Evolutionary conservation across 2,329 filamentous ascomycete genomes (phyloP).

Genomic region (Macrophomina tecta): DNA sequence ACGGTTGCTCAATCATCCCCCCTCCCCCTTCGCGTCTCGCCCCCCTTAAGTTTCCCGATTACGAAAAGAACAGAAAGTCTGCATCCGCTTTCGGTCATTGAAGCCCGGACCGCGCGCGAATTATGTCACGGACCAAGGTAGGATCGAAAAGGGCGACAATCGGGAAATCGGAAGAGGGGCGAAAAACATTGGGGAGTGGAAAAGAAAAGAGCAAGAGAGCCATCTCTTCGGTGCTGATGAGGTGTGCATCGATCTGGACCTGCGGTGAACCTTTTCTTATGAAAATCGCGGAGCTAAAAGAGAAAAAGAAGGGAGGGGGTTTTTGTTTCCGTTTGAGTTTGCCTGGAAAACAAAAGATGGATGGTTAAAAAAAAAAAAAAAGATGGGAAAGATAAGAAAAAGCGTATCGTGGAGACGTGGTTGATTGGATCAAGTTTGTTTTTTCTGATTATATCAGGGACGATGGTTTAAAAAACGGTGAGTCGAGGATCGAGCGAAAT

Average conservation of each 20-base stretch:
- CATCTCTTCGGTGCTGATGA: slow-evolving; percentile 31
- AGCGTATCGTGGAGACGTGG: neutral
- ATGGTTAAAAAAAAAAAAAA: neutral
- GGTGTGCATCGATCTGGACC: neutral
- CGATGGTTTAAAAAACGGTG: neutral
- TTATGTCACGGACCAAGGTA: neutral
- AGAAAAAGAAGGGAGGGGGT: neutral
- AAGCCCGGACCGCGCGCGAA: neutral
- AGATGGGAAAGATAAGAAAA: slow-evolving; percentile 24
- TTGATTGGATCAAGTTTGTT: slow-evolving; percentile 16
- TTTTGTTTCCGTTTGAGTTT: neutral
- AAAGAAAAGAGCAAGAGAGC: slow-evolving; percentile 25
- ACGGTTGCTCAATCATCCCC: neutral
- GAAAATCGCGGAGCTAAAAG: slow-evolving; percentile 3
- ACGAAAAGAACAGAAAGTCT: neutral
- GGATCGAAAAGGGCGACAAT: neutral
- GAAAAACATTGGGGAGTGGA: neutral
- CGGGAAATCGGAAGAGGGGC: neutral
- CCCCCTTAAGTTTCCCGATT: neutral
- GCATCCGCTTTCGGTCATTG: too few species aligned
- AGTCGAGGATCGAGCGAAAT: neutral
- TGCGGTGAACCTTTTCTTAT: slow-evolving; percentile 4
- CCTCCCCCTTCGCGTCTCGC: too few species aligned
- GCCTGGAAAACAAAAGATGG: neutral
- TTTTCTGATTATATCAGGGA: slow-evolving; percentile 18